Percentiles rank a stretch among this genome's conserved stretches.
Conservation (phyloP, 75 land plant species). For the Pinus taeda region DNA sequence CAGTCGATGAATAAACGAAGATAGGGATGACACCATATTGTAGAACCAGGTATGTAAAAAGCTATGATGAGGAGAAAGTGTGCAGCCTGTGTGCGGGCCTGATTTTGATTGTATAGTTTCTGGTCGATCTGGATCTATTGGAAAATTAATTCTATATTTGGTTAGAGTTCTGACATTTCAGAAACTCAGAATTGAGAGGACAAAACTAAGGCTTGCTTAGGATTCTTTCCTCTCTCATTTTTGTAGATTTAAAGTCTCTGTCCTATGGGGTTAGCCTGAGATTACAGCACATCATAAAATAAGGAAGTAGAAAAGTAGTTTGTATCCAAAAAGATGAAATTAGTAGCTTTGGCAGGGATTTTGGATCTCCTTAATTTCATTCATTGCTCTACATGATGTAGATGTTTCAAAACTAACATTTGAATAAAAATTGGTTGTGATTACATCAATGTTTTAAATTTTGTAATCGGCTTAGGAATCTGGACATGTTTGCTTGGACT, state of each 20-base stretch:
- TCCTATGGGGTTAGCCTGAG: background rate
- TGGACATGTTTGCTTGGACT: too few species aligned
- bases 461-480: too few species aligned
- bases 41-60: too few species aligned
- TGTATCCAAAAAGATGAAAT: constrained; percentile 1
- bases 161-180: too few species aligned
- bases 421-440: background rate
- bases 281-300: background rate
- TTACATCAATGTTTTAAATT: too few species aligned
- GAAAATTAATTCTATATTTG: too few species aligned
- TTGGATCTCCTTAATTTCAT: background rate
- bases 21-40: too few species aligned
- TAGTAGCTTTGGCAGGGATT: background rate
- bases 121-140: too few species aligned
- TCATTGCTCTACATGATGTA: background rate
- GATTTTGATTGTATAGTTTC: too few species aligned
- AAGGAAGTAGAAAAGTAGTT: background rate
- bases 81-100: too few species aligned
- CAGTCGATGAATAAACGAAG: background rate
- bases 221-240: constrained; percentile 1
- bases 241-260: background rate
- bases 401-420: background rate
- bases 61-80: too few species aligned
- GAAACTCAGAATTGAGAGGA: background rate
- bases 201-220: background rate